Evolutionary conservation across 176 grass and related monocot species (phyloP).

Genomic region (Eleusine coracana): DNA sequence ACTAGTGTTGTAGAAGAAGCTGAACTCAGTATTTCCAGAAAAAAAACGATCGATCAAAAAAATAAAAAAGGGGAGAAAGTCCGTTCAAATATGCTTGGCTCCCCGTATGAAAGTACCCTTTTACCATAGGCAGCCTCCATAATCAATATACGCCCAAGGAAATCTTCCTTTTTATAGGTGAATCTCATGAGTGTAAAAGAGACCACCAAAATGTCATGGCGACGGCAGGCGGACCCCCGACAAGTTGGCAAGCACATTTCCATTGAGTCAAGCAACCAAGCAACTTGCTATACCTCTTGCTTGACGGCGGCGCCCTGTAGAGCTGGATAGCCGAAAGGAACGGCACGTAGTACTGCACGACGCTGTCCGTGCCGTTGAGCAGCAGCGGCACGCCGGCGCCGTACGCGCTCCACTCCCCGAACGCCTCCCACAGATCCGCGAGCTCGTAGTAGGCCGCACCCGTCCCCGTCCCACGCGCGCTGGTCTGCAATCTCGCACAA

Average conservation of each 20-base stretch:
- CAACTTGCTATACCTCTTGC: constrained; percentile 12
- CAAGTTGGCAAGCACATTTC: neutral
- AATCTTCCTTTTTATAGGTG: neutral
- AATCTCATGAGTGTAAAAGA: neutral
- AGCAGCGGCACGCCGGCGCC: constrained; percentile 74
- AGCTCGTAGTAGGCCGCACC: constrained; percentile 59
- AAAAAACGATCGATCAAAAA: neutral
- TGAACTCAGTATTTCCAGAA: neutral
- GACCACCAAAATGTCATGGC: neutral
- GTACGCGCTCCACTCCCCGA: constrained; percentile 87
- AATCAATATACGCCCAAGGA: neutral
- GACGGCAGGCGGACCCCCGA: neutral
- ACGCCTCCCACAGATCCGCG: constrained; percentile 79
- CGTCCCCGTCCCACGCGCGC: constrained; percentile 21
- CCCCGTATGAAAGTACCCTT: neutral
- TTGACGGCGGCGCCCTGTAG: constrained; percentile 39
- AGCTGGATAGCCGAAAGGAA: constrained; percentile 84
- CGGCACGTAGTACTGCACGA: constrained; percentile 86
- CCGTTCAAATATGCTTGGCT: neutral
- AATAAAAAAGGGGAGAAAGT: neutral
- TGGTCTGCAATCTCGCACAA: constrained; percentile 31
- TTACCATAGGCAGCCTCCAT: neutral
- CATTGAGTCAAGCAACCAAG: neutral
- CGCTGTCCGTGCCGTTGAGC: constrained; percentile 62
- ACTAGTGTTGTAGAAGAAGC: neutral